Percentiles rank a stretch among this genome's conserved stretches.
These are phyloP conservation scores for Talaromyces sp. DNA, from an alignment of 2,329 filamentous ascomycete species.

Conservation along the genomic window DNA sequence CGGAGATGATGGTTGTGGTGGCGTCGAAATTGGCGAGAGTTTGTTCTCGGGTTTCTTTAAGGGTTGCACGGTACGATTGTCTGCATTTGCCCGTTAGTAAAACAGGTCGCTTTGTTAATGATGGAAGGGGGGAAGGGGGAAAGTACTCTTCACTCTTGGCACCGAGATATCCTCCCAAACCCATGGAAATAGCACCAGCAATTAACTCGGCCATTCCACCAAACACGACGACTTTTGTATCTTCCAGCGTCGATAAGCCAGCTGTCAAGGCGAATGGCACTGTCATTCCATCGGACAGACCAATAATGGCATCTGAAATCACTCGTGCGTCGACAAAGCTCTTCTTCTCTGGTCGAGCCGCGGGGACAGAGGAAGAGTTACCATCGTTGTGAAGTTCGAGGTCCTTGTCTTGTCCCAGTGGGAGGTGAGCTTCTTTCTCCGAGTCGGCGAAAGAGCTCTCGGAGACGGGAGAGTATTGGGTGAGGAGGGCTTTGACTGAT, in stretches of 20 bases:
- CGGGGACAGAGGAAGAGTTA: not conserved
- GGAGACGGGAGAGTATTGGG: slow-evolving; percentile 19
- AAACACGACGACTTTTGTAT: slow-evolving; percentile 64
- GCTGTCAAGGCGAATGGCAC: slow-evolving; percentile 77
- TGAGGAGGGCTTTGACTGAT: slow-evolving; percentile 17
- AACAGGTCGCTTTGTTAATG: accelerated
- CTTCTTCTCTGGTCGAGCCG: slow-evolving; percentile 7
- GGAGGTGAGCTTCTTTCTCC: slow-evolving; percentile 16
- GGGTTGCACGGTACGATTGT: slow-evolving; percentile 39
- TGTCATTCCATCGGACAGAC: slow-evolving; percentile 73
- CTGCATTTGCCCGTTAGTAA: slow-evolving; percentile 21
- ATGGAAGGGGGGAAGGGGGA: not conserved
- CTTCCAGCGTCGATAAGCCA: slow-evolving; percentile 60
- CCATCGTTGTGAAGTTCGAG: slow-evolving; percentile 6
- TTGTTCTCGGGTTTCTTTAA: slow-evolving; percentile 35
- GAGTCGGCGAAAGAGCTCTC: slow-evolving; percentile 16
- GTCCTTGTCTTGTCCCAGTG: slow-evolving; percentile 12
- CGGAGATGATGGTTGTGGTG: slow-evolving; percentile 31
- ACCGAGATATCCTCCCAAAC: slow-evolving; percentile 68
- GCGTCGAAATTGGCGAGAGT: slow-evolving; percentile 31
- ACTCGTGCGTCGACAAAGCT: slow-evolving; percentile 35
- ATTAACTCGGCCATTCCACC: slow-evolving; percentile 72
- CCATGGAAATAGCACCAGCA: slow-evolving; percentile 73
- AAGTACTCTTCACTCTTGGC: slow-evolving; percentile 47
- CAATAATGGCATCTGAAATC: slow-evolving; percentile 63